Percentiles rank a stretch among this genome's conserved stretches.
Conservation (phyloP, 2,329 filamentous ascomycete species). For the Orbilia quercus region DNA sequence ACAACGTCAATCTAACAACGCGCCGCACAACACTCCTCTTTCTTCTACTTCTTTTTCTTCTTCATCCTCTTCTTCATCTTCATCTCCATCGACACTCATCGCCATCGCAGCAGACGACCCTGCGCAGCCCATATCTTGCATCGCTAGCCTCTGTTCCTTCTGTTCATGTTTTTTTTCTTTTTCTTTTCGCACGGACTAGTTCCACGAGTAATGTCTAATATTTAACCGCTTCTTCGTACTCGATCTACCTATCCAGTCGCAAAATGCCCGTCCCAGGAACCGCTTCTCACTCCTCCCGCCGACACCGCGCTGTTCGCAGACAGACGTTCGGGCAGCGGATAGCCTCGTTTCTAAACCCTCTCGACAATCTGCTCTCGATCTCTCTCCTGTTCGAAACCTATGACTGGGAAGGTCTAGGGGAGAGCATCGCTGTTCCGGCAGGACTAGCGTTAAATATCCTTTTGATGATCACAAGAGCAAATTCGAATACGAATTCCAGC, state of each 20-base stretch:
- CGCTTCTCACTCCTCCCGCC: slow-evolving; percentile 24
- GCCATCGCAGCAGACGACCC: slow-evolving; percentile 4
- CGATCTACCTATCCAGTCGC: not conserved
- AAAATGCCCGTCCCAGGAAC: slow-evolving; percentile 31
- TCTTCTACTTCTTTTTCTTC: slow-evolving; percentile 18
- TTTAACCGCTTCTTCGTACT: slow-evolving; percentile 10
- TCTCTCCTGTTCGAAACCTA: slow-evolving; percentile 92
- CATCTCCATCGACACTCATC: slow-evolving; percentile 9
- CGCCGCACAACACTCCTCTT: slow-evolving; percentile 20
- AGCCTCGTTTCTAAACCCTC: slow-evolving; percentile 81
- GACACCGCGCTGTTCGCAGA: slow-evolving; percentile 77
- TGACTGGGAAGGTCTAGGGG: slow-evolving; percentile 83
- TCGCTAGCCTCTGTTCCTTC: slow-evolving; percentile 11
- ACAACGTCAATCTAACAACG: slow-evolving; percentile 26
- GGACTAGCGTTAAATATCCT: slow-evolving; percentile 80
- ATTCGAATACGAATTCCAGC: slow-evolving; percentile 68
- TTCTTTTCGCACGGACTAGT: not conserved
- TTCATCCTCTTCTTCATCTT: slow-evolving; percentile 15
- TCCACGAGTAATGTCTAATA: slow-evolving; percentile 19
- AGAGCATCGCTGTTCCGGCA: slow-evolving; percentile 78
- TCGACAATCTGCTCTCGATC: slow-evolving; percentile 89
- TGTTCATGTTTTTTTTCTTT: slow-evolving; percentile 11
- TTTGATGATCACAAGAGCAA: slow-evolving; percentile 85
- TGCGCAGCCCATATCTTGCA: not conserved
- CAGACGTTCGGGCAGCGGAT: slow-evolving; percentile 83